Percentiles rank a stretch among this genome's conserved stretches.
Evolutionary conservation across 106 monocot species (phyloP).

Genomic region (Hemerocallis citrina): DNA sequence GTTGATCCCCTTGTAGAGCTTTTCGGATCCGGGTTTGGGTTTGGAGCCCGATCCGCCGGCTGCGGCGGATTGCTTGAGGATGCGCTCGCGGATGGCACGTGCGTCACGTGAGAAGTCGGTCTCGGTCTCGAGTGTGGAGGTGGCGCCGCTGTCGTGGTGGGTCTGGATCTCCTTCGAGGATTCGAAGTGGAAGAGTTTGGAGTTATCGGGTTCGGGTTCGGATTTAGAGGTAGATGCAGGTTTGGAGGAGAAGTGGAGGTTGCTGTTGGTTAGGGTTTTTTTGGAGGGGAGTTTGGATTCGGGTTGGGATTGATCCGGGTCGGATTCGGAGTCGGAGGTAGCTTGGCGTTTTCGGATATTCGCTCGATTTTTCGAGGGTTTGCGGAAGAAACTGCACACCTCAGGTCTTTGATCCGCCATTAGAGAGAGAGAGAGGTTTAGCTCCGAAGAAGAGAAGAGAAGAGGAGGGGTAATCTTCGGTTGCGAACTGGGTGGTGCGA

Average conservation of each 20-base stretch:
- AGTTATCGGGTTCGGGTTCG: no score
- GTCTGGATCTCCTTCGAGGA: slow-evolving; percentile 79
- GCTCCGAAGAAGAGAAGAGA: no score
- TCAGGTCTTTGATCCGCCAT: slow-evolving; percentile 4
- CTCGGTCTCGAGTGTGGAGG: slow-evolving; percentile 75
- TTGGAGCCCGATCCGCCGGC: no score
- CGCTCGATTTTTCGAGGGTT: no score
- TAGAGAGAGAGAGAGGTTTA: no score
- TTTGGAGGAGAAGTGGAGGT: slow-evolving; percentile 52
- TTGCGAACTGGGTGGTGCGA: no score
- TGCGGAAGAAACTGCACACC: slow-evolving; percentile 11
- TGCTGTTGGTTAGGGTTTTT: slow-evolving; percentile 37
- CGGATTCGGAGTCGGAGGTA: no score
- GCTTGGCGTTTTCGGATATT: slow-evolving; percentile 63
- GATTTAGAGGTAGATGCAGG: not conserved
- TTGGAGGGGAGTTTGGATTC: slow-evolving; percentile 8
- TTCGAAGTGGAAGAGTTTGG: slow-evolving; percentile 53
- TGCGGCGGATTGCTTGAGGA: slow-evolving; percentile 50
- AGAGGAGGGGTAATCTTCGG: no score
- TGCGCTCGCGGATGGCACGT: slow-evolving; percentile 68
- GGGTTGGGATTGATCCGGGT: no score
- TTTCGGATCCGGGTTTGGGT: slow-evolving; percentile 12
- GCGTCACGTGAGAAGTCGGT: slow-evolving; percentile 69
- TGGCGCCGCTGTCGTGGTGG: slow-evolving; percentile 75
- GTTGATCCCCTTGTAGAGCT: slow-evolving; percentile 69